These are phyloP conservation scores for Solanum bukasovii DNA, from an alignment of 257 asterid genomes.

Conservation along the genomic window DNA sequence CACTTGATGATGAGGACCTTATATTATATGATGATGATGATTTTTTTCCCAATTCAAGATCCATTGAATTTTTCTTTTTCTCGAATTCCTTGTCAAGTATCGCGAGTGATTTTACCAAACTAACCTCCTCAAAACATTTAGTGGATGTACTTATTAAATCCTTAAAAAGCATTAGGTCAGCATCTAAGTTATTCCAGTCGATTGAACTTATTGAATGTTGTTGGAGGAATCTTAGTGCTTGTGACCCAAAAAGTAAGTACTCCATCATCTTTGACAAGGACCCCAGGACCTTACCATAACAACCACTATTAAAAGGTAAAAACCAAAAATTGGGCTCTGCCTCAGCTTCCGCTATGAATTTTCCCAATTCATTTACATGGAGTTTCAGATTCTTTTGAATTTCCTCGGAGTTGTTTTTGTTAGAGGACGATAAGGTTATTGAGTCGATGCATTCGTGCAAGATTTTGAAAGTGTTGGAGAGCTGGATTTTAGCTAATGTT, in stretches of 20 bases:
- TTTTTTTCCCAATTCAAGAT: constrained; percentile 57
- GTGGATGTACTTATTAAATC: constrained; percentile 30
- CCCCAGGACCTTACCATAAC: constrained; percentile 34
- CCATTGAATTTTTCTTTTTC: constrained; percentile 29
- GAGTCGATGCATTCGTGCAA: constrained; percentile 26
- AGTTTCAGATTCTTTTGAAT: constrained; percentile 21
- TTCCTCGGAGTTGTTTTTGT: constrained; percentile 17
- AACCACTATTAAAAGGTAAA: constrained; percentile 51
- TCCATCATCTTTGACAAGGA: constrained; percentile 57
- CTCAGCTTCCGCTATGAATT: constrained; percentile 62
- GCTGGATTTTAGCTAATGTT: constrained; percentile 45
- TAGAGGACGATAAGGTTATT: constrained; percentile 4
- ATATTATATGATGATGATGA: not conserved
- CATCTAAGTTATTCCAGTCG: constrained; percentile 15
- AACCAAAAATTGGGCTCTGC: constrained; percentile 90
- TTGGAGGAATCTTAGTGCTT: constrained; percentile 35
- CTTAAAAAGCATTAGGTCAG: constrained; percentile 24
- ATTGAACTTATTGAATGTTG: constrained; percentile 25
- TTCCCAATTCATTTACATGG: constrained; percentile 38
- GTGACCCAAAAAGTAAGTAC: constrained; percentile 33
- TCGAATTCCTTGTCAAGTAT: constrained; percentile 41
- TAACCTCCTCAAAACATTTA: constrained; percentile 43
- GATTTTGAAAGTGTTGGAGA: constrained; percentile 26
- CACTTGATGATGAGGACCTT: constrained; percentile 11
- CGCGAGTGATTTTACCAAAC: constrained; percentile 33